These are phyloP conservation scores for Crataegus laevigata DNA, from an alignment of 306 rosid species.

Conservation along the genomic window DNA sequence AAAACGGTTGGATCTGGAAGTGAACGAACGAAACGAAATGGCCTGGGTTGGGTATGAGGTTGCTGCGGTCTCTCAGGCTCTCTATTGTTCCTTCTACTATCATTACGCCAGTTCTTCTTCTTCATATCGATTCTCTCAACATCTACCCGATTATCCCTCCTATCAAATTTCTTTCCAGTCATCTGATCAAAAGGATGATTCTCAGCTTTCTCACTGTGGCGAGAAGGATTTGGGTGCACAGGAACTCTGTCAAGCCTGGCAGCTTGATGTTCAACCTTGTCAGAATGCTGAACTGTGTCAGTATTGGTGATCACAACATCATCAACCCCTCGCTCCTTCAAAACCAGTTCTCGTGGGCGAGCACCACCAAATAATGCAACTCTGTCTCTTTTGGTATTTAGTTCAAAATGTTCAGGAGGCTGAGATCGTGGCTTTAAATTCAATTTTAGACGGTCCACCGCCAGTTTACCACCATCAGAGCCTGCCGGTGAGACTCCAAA, in stretches of 20 bases:
- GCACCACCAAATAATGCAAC: slow-evolving; percentile 92
- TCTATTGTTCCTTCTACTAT: slow-evolving; percentile 39
- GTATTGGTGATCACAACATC: slow-evolving; percentile 39
- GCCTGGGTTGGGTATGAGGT: no score
- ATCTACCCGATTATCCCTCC: slow-evolving; percentile 58
- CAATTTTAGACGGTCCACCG: slow-evolving; percentile 74
- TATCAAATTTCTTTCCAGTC: slow-evolving; percentile 51
- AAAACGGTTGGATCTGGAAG: no score
- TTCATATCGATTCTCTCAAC: slow-evolving; percentile 51
- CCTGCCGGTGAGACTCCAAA: slow-evolving; percentile 56
- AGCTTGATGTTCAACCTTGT: slow-evolving; percentile 54
- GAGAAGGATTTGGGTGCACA: slow-evolving; percentile 35
- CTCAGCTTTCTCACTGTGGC: slow-evolving; percentile 40
- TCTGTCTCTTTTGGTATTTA: slow-evolving; percentile 60
- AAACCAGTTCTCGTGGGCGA: slow-evolving; percentile 90
- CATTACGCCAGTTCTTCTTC: slow-evolving; percentile 72
- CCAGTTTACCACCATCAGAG: slow-evolving; percentile 54
- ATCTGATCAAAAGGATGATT: slow-evolving; percentile 46
- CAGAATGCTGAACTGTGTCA: slow-evolving; percentile 53
- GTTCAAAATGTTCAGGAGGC: slow-evolving; percentile 51
- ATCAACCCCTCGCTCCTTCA: slow-evolving; percentile 89
- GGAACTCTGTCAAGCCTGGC: slow-evolving; percentile 46
- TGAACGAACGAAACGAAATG: no score
- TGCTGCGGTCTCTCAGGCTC: slow-evolving; percentile 55
- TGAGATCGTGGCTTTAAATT: slow-evolving; percentile 82